Evolutionary conservation across 768 basidiomycete species (phyloP).

Genomic region (Psilocybe cyanescens): DNA sequence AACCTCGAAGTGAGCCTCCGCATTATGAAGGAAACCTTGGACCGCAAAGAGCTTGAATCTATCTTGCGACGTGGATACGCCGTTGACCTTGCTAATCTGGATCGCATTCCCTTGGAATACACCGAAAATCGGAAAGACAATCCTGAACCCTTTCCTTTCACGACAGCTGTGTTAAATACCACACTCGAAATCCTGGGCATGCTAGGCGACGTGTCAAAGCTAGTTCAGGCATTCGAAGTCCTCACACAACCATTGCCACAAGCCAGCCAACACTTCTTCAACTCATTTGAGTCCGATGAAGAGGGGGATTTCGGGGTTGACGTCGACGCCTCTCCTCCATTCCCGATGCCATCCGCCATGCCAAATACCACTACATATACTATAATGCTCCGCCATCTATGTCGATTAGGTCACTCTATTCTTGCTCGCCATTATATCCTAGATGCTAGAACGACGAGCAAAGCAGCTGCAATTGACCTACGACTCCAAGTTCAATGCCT

Average conservation of each 20-base stretch:
- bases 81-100: slow-evolving; percentile 77
- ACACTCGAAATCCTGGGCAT: slow-evolving; percentile 73
- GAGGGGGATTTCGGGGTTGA: slow-evolving; percentile 68
- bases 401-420: slow-evolving; percentile 46
- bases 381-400: slow-evolving; percentile 62
- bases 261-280: slow-evolving; percentile 48
- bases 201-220: slow-evolving; percentile 59
- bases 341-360: slow-evolving; percentile 42
- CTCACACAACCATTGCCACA: slow-evolving; percentile 72
- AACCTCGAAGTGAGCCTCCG: slow-evolving; percentile 72
- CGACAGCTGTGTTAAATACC: slow-evolving; percentile 72
- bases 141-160: slow-evolving; percentile 48
- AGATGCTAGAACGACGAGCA: slow-evolving; percentile 53
- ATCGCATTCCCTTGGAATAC: slow-evolving; percentile 61
- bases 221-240: slow-evolving; percentile 79
- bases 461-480: slow-evolving; percentile 32
- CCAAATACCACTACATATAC: slow-evolving; percentile 74
- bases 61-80: slow-evolving; percentile 75
- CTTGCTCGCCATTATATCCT: slow-evolving; percentile 71
- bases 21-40: slow-evolving; percentile 67
- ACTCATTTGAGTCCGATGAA: slow-evolving; percentile 73
- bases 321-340: slow-evolving; percentile 33
- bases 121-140: slow-evolving; percentile 8
- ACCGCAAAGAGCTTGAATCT: slow-evolving; percentile 56
- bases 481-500: slow-evolving; percentile 33